Evolutionary conservation across 179 eudicot genomes (phyloP).

Genomic region (Heliamphora pulchella): DNA sequence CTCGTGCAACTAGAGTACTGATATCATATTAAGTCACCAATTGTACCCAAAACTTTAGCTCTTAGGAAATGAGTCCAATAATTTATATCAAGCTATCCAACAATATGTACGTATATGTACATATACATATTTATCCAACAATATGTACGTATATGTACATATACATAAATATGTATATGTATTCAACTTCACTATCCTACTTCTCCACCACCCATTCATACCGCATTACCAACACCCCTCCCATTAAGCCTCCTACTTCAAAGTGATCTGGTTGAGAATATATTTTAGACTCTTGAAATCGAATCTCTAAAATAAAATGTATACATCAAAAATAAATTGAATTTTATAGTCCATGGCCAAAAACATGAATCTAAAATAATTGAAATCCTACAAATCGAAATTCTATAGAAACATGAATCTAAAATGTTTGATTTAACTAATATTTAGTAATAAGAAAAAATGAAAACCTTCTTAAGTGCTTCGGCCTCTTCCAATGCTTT

Average conservation of each 20-base stretch:
- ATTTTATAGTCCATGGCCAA: too few species aligned
- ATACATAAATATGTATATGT: too few species aligned
- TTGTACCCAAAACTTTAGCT: too few species aligned
- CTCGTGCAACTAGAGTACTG: too few species aligned
- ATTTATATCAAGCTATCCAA: too few species aligned
- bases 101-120: too few species aligned
- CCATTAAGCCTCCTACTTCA: background rate
- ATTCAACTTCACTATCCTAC: background rate
- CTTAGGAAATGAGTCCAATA: too few species aligned
- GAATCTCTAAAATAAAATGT: background rate
- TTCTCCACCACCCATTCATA: background rate
- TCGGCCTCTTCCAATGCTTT: constrained; percentile 96
- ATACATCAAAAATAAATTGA: background rate
- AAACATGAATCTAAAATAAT: background rate
- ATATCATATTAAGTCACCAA: too few species aligned
- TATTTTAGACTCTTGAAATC: background rate
- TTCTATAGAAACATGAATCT: background rate
- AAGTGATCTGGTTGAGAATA: background rate
- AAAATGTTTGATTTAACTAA: background rate
- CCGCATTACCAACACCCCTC: background rate
- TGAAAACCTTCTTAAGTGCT: constrained; percentile 77
- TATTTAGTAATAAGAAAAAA: background rate
- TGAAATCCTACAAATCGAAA: background rate
- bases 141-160: too few species aligned
- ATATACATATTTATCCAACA: too few species aligned